A percentile compares a stretch with the other conserved stretches of the same genome.
Evolutionary conservation across 2,329 filamentous ascomycete genomes (phyloP).

Genomic region (Escovopsis sp.): DNA sequence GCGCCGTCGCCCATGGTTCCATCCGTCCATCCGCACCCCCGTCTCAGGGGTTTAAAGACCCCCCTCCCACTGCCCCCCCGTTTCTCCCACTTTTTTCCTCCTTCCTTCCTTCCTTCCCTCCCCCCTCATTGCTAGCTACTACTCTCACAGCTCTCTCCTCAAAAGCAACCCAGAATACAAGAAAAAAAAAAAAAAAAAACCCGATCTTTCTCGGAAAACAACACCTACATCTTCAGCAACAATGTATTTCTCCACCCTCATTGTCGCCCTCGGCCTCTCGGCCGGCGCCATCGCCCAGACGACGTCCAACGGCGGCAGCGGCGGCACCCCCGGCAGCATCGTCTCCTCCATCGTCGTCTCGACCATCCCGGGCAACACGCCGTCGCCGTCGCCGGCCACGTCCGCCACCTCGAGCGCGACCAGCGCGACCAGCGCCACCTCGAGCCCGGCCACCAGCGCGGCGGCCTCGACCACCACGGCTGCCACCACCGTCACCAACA

Average conservation of each 20-base stretch:
- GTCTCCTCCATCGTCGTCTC: slow-evolving; percentile 1
- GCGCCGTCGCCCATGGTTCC: too few relatives aligned
- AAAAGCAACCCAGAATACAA: background rate
- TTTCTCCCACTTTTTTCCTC: too few relatives aligned
- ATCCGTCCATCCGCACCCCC: too few relatives aligned
- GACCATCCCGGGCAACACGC: background rate
- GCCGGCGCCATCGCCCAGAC: slow-evolving; percentile 2
- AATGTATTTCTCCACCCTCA: slow-evolving; percentile 4
- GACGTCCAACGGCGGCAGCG: background rate
- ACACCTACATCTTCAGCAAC: background rate
- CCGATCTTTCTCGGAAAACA: too few relatives aligned
- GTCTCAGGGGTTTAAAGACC: too few relatives aligned
- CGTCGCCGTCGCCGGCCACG: background rate
- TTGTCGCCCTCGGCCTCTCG: slow-evolving; percentile 5
- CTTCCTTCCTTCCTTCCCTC: too few relatives aligned
- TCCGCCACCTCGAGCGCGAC: slow-evolving; percentile 1
- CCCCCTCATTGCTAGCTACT: too few relatives aligned
- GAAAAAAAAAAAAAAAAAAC: background rate
- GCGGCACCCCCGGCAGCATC: background rate
- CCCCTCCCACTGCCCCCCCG: too few relatives aligned
- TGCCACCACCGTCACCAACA: background rate
- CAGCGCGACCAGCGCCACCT: slow-evolving; percentile 1
- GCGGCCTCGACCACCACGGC: slow-evolving; percentile 1
- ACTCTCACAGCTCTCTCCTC: background rate
- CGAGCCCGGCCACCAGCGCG: background rate